Base-by-base conservation (phyloP, 495 filamentous ascomycete genomes). In the Penicillium cinerascens region DNA sequence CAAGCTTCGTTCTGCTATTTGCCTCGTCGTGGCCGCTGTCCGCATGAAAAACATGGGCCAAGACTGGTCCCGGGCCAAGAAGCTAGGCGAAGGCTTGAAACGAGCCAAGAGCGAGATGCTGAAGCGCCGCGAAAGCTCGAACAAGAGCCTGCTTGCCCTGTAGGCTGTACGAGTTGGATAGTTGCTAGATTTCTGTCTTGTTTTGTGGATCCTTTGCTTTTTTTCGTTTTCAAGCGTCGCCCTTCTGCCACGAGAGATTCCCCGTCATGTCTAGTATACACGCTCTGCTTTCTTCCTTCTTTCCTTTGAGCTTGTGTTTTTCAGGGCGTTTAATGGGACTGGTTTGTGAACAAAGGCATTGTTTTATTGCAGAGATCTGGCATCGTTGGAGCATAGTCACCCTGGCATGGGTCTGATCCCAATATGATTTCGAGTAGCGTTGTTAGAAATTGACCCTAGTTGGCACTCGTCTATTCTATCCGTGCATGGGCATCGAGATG, bases 21-120 rank as follows among this genome's bases (percentile, higher is more conserved):
- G 73, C 2, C 67, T 75, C 52, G 75, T 87, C n/a, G 61, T 80
- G 26, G 83, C 82, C 5, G 56, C 65, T 27, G 71, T 78, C 15
- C 61, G 82, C 38, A 85, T 87, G 81, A 66, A 75, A 56, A 68
- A 60, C 49, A 69, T 81, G 75, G 61, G 70, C 52, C 59, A 71
- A 33, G 74, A 78, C 33, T 87, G 84, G 77, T 65, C 64, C 29
- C 70, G 64, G 49, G 63, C 73, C 9, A 73, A 69, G 61, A 77
- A 75, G 60, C 20, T 78, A 16, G 67, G 74, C 47, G 74, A 76
- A 47, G 69, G 73, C 29, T 59, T 76, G 47, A 72, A 68, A 49
- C 73, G 74, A 44, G 70, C 72, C 22, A 77, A 76, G 59, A 71
- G 62, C 37, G 74, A 76, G 25, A 62, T 76, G 58, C 46, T 73